Base-by-base conservation (phyloP, 208 protist species). In the Trypanosoma theileri region DNA sequence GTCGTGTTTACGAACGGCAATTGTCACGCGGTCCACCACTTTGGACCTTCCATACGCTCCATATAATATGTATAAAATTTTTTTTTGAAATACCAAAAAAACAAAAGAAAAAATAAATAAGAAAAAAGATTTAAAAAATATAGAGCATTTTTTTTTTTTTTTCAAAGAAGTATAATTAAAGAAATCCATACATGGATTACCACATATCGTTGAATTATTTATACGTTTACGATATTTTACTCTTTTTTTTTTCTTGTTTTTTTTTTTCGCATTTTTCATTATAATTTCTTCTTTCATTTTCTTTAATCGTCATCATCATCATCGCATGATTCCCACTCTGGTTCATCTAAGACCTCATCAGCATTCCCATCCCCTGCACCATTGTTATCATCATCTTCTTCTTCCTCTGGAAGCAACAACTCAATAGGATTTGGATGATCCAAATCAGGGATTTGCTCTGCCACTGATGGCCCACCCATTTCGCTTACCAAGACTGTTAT, bases 381-480 rank as follows among this genome's bases (percentile, higher is more conserved):
- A 7, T 42, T 28, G 21, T n/a, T 13, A 41, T 66, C 78, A 9
- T 76, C 78, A 14, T 72, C 85, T 7, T 65, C 71, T 7, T 81
- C 75, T 1, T 83, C 79, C 75, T 96, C 88, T 10, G 77, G 77
- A 64, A 82, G 69, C 14, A 96, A 75, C 51, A 96, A 78, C 67
- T 90, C 86, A 28, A 96, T 79, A 6, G 91, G 91, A 64, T 94
- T 91, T 4, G 81, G 81, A 59, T 91, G 81, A 60, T 96, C 91
- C 22, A 96, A 61, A 69, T 94, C 81, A 7, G 74, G 48, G 13
- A 96, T 79, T 74, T 86, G 71, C 59, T 82, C 72, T 35, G 82
- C 88, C 48, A 67, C 86, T 66, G 87, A 85, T 10, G 88, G 76
- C 17, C 90, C 90, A 28, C 91, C 91, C 91, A 96, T 96, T 59